Base-by-base conservation (phyloP, 805 yeast species). In the Saturnispora quitensis region DNA sequence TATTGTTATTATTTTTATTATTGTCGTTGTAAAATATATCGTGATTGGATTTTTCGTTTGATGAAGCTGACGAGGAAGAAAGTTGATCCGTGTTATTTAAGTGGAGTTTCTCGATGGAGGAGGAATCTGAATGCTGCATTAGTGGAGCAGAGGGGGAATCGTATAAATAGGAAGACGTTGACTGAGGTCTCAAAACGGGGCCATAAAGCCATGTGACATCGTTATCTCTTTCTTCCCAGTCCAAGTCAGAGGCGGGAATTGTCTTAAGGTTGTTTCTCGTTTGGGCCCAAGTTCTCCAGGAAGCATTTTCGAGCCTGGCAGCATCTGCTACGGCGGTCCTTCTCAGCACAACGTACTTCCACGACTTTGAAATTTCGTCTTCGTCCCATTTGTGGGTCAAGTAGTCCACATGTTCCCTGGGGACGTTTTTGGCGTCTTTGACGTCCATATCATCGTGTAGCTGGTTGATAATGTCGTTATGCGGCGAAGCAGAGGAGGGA, bases 171-270 rank as follows among this genome's bases (percentile, higher is more conserved):
- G 50, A 43, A 5, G 46, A 35, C 10, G 50, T 6, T n/a, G 18
- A 38, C 22, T 43, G 17, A 6, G 51, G 47, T 47, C 60, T 61
- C 31, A 63, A 65, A 8, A 66, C 60, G 4, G 99, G 99, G 1
- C 99, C 99, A 69, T 91, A 93, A 13, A 93, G 76, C 99, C 99
- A 93, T 1, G 97, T 89, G 10, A 93, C 97, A 66, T 93, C 99
- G 53, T 85, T 84, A 61, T 93, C 99, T 68, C 95, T 93, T 43
- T 89, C 81, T 9, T 50, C 48, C 99, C 99, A 93, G 67, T 93
- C 91, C 45, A 93, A 86, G 36, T 80, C 77, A 61, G 89, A 95
- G 1, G 99, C 99, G 18, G 90, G 81, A 6, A 91, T 87, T 0
- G 99, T 93, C 56, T 74, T 69, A 50, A 84, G 69, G 31, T 81